Percentiles rank a stretch among this genome's conserved stretches.
Evolutionary conservation across 805 yeast genomes (phyloP).

Genomic region (Ascoidea asiatica): DNA sequence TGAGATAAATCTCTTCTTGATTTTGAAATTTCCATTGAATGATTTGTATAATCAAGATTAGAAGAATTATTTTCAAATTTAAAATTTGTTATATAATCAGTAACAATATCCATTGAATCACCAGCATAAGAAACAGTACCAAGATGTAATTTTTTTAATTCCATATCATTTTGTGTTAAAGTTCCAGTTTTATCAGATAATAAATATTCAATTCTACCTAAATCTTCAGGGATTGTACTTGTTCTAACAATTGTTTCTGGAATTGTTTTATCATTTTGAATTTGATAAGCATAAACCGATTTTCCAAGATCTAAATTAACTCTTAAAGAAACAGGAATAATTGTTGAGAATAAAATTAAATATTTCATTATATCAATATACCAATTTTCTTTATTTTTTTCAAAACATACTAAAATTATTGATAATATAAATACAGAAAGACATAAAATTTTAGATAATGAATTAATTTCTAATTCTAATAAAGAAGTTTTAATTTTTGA

Average conservation of each 20-base stretch:
- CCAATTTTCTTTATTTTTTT: conserved; percentile 45
- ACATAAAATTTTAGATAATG: conserved; percentile 78
- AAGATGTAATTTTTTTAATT: conserved; percentile 78
- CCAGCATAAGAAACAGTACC: conserved; percentile 89
- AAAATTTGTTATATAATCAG: conserved; percentile 41
- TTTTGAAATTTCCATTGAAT: conserved; percentile 17
- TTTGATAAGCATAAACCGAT: conserved; percentile 90
- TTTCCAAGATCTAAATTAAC: conserved; percentile 93
- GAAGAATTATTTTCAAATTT: conserved; percentile 8
- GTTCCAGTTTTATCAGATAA: conserved; percentile 96
- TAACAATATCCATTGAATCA: conserved; percentile 83
- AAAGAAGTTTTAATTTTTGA: conserved; percentile 84
- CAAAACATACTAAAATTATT: conserved; percentile 57
- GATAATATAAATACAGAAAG: conserved; percentile 73
- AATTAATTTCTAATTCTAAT: conserved; percentile 82
- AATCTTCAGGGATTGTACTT: conserved; percentile 94
- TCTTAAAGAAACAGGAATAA: conserved; percentile 89
- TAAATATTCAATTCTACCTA: conserved; percentile 89
- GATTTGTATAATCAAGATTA: conserved; percentile 9
- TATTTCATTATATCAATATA: conserved; percentile 84
- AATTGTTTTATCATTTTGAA: conserved; percentile 74
- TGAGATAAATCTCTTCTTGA: conserved; percentile 58
- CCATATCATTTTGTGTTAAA: conserved; percentile 96
- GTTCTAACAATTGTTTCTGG: conserved; percentile 89
- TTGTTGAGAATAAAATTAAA: conserved; percentile 82